Evolutionary conservation across 1,139 yeast genomes (phyloP).

Genomic region (Scheffersomyces parashehatae): DNA sequence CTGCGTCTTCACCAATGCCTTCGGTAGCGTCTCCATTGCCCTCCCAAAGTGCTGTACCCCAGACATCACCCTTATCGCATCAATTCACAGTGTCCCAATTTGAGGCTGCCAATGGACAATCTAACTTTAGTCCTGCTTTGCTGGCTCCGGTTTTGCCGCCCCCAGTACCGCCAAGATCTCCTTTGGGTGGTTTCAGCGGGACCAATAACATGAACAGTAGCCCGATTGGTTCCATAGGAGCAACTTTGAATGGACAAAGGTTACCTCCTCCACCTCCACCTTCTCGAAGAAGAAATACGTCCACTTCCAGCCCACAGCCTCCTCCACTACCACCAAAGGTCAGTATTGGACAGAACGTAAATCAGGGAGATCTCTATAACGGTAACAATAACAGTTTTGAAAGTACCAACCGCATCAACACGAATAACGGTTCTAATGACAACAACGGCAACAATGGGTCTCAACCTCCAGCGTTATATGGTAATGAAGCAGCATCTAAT

Average conservation of each 20-base stretch:
- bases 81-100: no score
- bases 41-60: neutral
- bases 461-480: constrained; percentile 7
- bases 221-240: no score
- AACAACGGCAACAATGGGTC: neutral
- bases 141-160: constrained; percentile 17
- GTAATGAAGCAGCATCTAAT: constrained; percentile 15
- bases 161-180: constrained; percentile 19
- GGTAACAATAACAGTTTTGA: constrained; percentile 10
- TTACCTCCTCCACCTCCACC: constrained; percentile 49
- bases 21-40: constrained; percentile 19
- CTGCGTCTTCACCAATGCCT: constrained; percentile 49
- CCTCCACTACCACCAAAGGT: constrained; percentile 41
- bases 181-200: constrained; percentile 1
- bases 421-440: neutral
- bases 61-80: no score
- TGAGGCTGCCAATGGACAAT: no score
- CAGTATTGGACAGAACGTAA: neutral
- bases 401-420: constrained; percentile 6
- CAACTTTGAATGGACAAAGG: neutral
- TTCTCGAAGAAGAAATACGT: constrained; percentile 33
- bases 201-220: neutral
- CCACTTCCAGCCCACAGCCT: constrained; percentile 16
- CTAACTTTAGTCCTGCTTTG: neutral
- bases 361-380: neutral